Evolutionary conservation across 2,329 filamentous ascomycete species (phyloP).

Genomic region (Acarospora socialis): DNA sequence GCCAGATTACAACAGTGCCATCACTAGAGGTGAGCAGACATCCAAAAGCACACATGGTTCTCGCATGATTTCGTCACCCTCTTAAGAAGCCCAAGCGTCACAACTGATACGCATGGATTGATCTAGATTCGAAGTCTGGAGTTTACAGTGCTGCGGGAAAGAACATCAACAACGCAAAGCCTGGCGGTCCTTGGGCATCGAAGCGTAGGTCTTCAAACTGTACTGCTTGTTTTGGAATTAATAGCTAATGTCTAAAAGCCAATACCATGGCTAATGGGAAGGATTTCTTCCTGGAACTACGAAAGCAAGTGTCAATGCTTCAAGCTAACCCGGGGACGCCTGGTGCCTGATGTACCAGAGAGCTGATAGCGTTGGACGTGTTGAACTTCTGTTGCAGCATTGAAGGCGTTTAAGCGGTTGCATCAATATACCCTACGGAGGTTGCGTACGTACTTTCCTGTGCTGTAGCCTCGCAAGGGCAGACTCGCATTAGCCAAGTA

Average conservation of each 20-base stretch:
- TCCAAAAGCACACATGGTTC: no score
- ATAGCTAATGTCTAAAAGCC: constrained; percentile 19
- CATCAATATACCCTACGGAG: no score
- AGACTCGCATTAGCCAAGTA: no score
- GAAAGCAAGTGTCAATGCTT: constrained; percentile 30
- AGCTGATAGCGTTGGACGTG: no score
- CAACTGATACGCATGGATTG: constrained; percentile 2
- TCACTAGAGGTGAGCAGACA: constrained; percentile 20
- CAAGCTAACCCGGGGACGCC: constrained; percentile 19
- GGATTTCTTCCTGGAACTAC: constrained; percentile 35
- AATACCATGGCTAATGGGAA: constrained; percentile 35
- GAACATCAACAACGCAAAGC: constrained; percentile 22
- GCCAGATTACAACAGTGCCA: constrained; percentile 16
- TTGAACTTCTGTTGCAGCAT: no score
- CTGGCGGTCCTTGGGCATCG: constrained; percentile 28
- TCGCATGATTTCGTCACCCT: no score
- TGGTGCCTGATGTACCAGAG: constrained; percentile 12
- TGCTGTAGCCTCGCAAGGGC: no score
- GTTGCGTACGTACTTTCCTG: no score
- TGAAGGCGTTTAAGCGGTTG: no score
- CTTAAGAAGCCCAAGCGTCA: no score
- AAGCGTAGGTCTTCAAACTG: constrained; percentile 24
- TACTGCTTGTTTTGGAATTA: constrained; percentile 4
- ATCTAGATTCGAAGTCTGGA: constrained; percentile 21
- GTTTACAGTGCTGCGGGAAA: constrained; percentile 27